Conservation (phyloP, 352 stramenopile genomes). For the Phytophthora meadii region DNA sequence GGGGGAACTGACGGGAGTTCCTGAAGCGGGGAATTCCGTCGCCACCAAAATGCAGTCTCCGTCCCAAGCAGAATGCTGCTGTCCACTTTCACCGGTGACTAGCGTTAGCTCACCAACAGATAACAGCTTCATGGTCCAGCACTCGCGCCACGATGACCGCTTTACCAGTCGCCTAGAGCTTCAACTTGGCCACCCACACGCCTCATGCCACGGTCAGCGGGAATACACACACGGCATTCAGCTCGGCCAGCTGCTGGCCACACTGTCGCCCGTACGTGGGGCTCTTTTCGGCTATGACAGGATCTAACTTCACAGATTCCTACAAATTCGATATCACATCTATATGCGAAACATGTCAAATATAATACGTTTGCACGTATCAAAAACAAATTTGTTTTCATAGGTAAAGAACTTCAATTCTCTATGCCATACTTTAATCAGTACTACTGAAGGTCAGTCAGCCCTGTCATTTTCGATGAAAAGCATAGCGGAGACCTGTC, state of each 20-base stretch:
- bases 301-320: too few species aligned
- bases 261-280: not conserved
- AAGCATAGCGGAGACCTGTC: not conserved
- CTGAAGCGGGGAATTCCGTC: constrained; percentile 8
- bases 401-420: too few species aligned
- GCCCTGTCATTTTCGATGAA: too few species aligned
- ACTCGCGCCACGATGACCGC: not conserved
- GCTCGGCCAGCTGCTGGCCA: constrained; percentile 25
- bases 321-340: too few species aligned
- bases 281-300: too few species aligned
- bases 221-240: constrained; percentile 12
- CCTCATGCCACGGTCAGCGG: constrained; percentile 7
- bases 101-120: constrained; percentile 15
- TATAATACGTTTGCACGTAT: too few species aligned
- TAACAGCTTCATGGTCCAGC: constrained; percentile 4
- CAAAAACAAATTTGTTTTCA: too few species aligned
- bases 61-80: not conserved
- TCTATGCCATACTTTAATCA: too few species aligned
- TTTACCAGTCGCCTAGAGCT: constrained; percentile 17
- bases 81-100: constrained; percentile 4
- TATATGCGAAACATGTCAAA: too few species aligned
- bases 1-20: not conserved
- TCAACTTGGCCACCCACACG: constrained; percentile 12
- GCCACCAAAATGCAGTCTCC: constrained; percentile 8
- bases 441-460: too few species aligned